phyloP scores from a whole-genome alignment of 1,139 yeast species.

The Geotrichum macrosporum region DNA sequence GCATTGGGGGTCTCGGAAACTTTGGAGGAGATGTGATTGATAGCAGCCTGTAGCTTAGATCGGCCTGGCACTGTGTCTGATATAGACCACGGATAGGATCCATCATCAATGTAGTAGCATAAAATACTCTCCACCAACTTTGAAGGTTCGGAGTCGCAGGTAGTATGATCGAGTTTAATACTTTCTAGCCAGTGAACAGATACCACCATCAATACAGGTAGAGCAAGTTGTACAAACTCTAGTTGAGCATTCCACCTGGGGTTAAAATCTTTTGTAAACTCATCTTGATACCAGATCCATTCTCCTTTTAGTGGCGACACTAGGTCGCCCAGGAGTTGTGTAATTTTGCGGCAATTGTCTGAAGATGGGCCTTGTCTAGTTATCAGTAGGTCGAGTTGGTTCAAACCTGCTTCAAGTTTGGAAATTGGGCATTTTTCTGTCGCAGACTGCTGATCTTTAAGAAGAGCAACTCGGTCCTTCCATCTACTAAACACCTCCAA shows the following conservation, averaged over 20 bases:
- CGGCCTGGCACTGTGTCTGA: neutral
- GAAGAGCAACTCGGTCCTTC: conserved; percentile 6
- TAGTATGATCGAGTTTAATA: neutral
- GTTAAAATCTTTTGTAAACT: conserved; percentile 18
- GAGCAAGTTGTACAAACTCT: conserved; percentile 6
- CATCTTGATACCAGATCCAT: conserved; percentile 28
- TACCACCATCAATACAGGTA: conserved; percentile 18
- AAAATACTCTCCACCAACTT: conserved; percentile 5
- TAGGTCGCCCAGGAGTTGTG: conserved; percentile 18
- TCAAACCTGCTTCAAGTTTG: conserved; percentile 12
- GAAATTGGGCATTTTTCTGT: neutral
- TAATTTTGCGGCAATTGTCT: neutral
- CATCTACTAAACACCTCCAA: conserved; percentile 5
- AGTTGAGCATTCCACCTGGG: conserved; percentile 11
- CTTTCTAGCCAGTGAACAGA: conserved; percentile 10
- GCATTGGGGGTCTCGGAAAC: neutral
- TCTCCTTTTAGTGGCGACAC: conserved; percentile 24
- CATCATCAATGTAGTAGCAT: conserved; percentile 12
- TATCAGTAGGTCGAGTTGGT: conserved; percentile 12
- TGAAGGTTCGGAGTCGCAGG: neutral
- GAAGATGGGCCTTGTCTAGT: neutral
- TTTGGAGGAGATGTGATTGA: neutral
- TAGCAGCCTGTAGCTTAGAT: neutral
- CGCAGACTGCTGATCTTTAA: neutral
- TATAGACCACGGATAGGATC: conserved; percentile 13